These are phyloP conservation scores for Trichoderma simmonsii DNA, from an alignment of 2,329 filamentous ascomycete genomes.

Conservation along the genomic window DNA sequence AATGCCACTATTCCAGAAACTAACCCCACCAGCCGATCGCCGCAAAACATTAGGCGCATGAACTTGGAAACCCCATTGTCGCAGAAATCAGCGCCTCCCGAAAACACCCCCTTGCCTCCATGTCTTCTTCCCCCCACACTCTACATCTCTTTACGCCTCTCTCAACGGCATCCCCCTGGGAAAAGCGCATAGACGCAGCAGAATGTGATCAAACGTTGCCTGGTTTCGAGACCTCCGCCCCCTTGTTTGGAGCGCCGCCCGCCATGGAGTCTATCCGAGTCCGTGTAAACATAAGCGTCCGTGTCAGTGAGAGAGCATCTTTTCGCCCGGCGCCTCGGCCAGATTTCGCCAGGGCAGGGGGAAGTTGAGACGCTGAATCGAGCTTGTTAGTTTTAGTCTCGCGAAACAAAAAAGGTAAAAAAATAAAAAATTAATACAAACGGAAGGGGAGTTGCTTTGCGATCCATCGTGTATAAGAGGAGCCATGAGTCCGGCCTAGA, in stretches of 20 bases:
- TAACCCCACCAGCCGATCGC: background rate
- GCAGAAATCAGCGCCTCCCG: conserved; percentile 8
- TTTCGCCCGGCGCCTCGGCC: conserved; percentile 4
- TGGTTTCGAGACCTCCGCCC: conserved; percentile 2
- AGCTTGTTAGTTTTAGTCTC: background rate
- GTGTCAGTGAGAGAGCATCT: background rate
- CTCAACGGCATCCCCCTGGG: background rate
- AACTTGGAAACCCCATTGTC: conserved; percentile 9
- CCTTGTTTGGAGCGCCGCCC: background rate
- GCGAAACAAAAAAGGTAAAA: background rate
- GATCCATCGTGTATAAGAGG: conserved; percentile 10
- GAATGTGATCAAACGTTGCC: conserved; percentile 3
- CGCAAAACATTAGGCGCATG: conserved; percentile 8
- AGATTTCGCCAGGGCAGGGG: background rate
- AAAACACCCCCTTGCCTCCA: background rate
- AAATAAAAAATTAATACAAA: background rate
- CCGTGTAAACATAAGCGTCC: background rate
- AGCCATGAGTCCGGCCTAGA: background rate
- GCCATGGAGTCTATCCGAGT: background rate
- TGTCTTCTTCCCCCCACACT: background rate
- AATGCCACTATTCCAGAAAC: conserved; percentile 3
- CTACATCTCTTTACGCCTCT: background rate
- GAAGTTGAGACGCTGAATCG: background rate
- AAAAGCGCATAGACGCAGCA: background rate
- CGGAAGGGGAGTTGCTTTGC: background rate